Evolutionary conservation across 1,284 basidiomycete genomes (phyloP), one percentile per base, ranked within the genome.

Genomic region (Pholiota adiposa): DNA sequence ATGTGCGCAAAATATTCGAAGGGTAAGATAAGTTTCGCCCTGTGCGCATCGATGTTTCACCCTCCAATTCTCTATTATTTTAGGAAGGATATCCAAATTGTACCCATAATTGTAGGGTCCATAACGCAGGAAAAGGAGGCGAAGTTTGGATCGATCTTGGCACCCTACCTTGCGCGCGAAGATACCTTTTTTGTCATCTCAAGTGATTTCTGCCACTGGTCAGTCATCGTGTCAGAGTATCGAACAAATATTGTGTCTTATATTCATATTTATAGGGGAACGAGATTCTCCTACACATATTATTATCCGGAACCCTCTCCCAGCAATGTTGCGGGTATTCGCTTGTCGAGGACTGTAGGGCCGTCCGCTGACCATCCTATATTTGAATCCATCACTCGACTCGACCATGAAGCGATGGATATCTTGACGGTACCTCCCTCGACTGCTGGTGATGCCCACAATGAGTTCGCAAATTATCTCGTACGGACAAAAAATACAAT

Each of bases 171-270:
- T 53, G 79, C 82, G 1, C 80, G 87, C 63, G 83, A 87, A 1
- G 86, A 89, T 59, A 98, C 94, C 0, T 83, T 99, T 63, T 96
- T 91, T 68, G 89, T 99, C 41, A 83, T 98, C 56, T 98, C 96
- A 2, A 94, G 92, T 62, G 97, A 99, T 75, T 99, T 99, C 72
- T 99, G 97, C 70, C 97, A 99, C 73, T 99, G 97, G 96, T 96
- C 67, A 61, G 83, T 49, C 33, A 18, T 18, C 19, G 12, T 33
- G 5, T 8, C 23, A 57, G n/a, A n/a, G 29, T 52, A 9, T 43
- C 46, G 9, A 21, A n/a, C n/a, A n/a, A n/a, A n/a, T n/a, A n/a
- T n/a, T n/a, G n/a, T 33, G 56, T 50, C 48, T 48, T 51, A 19
- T 63, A 5, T 50, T 29, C 9, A 18, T 14, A 27, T 44, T 33